Conservation (phyloP, 2,329 filamentous ascomycete species). For the Alternaria sp. region DNA sequence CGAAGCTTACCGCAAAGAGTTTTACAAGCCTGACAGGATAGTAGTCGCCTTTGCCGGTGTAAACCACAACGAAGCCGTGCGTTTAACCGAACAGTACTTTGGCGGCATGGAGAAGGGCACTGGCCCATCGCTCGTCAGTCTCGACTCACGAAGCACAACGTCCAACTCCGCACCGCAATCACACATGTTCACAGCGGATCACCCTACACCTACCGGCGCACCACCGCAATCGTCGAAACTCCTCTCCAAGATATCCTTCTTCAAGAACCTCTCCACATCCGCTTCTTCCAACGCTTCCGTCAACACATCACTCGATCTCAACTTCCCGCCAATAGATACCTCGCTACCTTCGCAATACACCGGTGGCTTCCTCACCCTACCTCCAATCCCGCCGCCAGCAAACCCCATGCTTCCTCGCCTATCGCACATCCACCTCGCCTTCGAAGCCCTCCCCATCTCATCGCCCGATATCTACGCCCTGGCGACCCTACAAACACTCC, state of each 20-base stretch:
- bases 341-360: conserved; percentile 80
- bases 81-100: conserved; percentile 83
- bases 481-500: conserved; percentile 91
- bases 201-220: conserved; percentile 50
- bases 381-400: conserved; percentile 76
- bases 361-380: conserved; percentile 88
- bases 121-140: conserved; percentile 54
- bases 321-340: conserved; percentile 64
- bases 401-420: conserved; percentile 82
- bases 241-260: conserved; percentile 84
- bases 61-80: conserved; percentile 79
- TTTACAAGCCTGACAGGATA: conserved; percentile 89
- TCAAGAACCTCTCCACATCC: conserved; percentile 86
- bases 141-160: conserved; percentile 34
- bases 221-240: conserved; percentile 68
- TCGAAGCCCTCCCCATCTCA: conserved; percentile 90
- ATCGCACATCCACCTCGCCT: conserved; percentile 93
- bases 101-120: conserved; percentile 79
- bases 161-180: conserved; percentile 41
- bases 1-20: conserved; percentile 78
- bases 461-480: conserved; percentile 95
- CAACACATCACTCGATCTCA: conserved; percentile 58
- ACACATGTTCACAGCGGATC: conserved; percentile 58
- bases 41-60: conserved; percentile 96
- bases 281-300: conserved; percentile 67